These are phyloP conservation scores for Pleurotus tuber-regium DNA, from an alignment of 768 basidiomycete genomes.

Conservation along the genomic window DNA sequence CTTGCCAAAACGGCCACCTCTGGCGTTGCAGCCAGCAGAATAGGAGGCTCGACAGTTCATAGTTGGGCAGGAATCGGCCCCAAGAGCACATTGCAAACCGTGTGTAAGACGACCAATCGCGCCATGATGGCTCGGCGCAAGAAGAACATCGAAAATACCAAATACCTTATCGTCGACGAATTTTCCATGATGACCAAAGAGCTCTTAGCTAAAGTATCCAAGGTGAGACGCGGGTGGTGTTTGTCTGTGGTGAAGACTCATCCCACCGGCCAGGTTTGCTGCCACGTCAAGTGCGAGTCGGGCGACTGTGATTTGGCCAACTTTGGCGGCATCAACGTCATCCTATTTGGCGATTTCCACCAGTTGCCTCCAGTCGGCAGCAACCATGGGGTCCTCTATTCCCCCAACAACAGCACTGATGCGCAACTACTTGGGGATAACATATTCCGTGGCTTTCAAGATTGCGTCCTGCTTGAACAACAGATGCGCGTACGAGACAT, in stretches of 20 bases:
- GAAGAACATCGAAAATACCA: neutral
- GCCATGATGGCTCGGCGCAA: neutral
- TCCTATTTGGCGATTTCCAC: too few relatives aligned
- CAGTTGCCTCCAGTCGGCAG: too few relatives aligned
- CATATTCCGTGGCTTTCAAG: slow-evolving; percentile 27
- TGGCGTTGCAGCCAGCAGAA: slow-evolving; percentile 2
- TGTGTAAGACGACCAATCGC: neutral
- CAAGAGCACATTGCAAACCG: neutral
- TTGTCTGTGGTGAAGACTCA: neutral
- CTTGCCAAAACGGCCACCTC: slow-evolving; percentile 4
- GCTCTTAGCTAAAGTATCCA: neutral
- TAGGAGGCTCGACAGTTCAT: too few relatives aligned
- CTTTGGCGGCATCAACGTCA: slow-evolving; percentile 19
- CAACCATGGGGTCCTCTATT: slow-evolving; percentile 29
- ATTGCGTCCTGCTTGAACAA: slow-evolving; percentile 29
- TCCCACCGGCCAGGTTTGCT: neutral
- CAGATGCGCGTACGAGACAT: slow-evolving; percentile 29
- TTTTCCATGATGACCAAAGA: neutral
- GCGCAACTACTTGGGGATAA: slow-evolving; percentile 15
- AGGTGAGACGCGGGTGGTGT: neutral
- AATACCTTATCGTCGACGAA: neutral
- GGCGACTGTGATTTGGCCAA: neutral
- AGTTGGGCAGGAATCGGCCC: too few relatives aligned
- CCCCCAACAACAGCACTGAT: slow-evolving; percentile 19
- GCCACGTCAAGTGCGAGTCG: neutral